Evolutionary conservation across 1,284 basidiomycete species (phyloP).

Genomic region (Trichosporon ovoides): DNA sequence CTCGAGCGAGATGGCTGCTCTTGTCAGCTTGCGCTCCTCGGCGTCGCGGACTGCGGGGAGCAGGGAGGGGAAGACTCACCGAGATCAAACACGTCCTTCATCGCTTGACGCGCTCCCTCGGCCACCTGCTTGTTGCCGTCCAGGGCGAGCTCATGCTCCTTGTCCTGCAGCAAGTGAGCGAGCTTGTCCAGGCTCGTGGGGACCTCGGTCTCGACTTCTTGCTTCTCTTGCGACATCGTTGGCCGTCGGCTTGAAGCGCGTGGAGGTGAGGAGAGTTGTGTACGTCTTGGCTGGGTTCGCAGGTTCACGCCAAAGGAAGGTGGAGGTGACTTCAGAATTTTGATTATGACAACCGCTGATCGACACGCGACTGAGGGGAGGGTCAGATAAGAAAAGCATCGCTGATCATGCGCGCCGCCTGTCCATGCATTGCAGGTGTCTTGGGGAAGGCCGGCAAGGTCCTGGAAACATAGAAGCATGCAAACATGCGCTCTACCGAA

Average conservation of each 20-base stretch:
- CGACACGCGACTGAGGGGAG: too few species aligned
- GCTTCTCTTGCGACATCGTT: slow-evolving; percentile 11
- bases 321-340: slow-evolving; percentile 1
- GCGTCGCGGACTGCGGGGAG: slow-evolving; percentile 27
- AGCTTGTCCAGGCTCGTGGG: slow-evolving; percentile 12
- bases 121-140: slow-evolving; percentile 58
- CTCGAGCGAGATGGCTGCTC: slow-evolving; percentile 55
- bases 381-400: too few species aligned
- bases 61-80: slow-evolving; percentile 62
- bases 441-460: too few species aligned
- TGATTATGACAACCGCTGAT: not conserved
- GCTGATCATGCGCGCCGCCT: too few species aligned
- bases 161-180: slow-evolving; percentile 7
- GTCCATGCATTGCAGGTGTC: too few species aligned
- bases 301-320: not conserved
- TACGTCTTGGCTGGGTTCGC: too few species aligned
- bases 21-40: not conserved
- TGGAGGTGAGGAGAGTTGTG: too few species aligned
- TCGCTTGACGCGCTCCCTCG: slow-evolving; percentile 59
- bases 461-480: too few species aligned
- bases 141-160: slow-evolving; percentile 36
- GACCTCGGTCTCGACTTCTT: not conserved
- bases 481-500: not conserved
- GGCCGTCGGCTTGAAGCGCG: not conserved
- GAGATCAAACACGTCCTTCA: slow-evolving; percentile 73